Conservation (phyloP, 2,329 filamentous ascomycete genomes). For the Aspergillus sergii region DNA sequence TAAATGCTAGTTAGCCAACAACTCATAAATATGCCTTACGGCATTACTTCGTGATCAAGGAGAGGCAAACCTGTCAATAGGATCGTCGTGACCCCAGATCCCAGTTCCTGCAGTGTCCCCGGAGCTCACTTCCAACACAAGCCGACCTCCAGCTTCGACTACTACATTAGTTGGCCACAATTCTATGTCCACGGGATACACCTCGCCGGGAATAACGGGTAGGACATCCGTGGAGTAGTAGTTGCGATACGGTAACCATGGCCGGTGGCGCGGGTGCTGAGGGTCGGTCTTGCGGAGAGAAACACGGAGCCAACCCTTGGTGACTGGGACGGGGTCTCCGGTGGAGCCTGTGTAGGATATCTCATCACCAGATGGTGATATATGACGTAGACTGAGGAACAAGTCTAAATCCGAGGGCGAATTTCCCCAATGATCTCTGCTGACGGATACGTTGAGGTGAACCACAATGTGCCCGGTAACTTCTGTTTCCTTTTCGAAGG, state of each 20-base stretch:
- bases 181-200: conserved; percentile 51
- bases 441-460: conserved; percentile 61
- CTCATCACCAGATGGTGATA: conserved; percentile 49
- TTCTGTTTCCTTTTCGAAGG: conserved; percentile 43
- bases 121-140: conserved; percentile 15
- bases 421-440: conserved; percentile 31
- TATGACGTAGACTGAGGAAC: conserved; percentile 56
- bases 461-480: conserved; percentile 68
- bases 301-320: conserved; percentile 58
- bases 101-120: neutral
- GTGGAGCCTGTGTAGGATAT: conserved; percentile 57
- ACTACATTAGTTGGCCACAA: conserved; percentile 37
- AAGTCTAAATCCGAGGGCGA: conserved; percentile 53
- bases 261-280: conserved; percentile 44
- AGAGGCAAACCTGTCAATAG: neutral
- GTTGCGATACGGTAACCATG: conserved; percentile 50
- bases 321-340: conserved; percentile 54
- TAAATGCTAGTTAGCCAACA: no score
- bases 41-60: no score
- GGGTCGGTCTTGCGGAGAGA: conserved; percentile 50
- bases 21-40: no score
- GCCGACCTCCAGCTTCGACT: conserved; percentile 19
- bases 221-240: conserved; percentile 43
- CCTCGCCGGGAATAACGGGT: conserved; percentile 48
- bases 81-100: neutral